These are phyloP conservation scores for Flaveria trinervia DNA, from an alignment of 129 eudicot genomes.

Conservation along the genomic window DNA sequence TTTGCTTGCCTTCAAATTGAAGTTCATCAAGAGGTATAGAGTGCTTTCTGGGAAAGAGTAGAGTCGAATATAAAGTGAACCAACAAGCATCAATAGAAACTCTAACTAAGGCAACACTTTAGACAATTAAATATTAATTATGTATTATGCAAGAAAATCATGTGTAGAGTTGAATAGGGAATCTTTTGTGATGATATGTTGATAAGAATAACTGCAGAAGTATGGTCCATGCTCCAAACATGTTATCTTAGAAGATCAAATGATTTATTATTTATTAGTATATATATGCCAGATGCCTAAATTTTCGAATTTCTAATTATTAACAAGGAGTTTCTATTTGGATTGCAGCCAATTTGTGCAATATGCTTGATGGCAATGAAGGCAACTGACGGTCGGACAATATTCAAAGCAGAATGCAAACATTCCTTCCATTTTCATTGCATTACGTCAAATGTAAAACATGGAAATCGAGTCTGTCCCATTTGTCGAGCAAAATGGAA, in stretches of 20 bases:
- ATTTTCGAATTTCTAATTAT: neutral
- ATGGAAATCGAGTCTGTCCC: conserved; percentile 82
- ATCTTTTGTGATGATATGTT: neutral
- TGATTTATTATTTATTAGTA: neutral
- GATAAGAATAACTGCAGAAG: neutral
- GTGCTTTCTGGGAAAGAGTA: neutral
- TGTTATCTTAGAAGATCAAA: neutral
- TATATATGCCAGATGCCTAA: neutral
- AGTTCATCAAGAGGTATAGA: neutral
- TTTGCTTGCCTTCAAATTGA: neutral
- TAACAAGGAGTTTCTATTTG: neutral
- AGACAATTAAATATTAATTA: neutral
- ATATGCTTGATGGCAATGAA: conserved; percentile 79
- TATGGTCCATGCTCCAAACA: neutral
- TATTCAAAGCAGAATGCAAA: conserved; percentile 92
- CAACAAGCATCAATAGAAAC: neutral
- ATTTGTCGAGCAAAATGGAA: conserved; percentile 94
- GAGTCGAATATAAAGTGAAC: neutral
- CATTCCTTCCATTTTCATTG: conserved; percentile 93
- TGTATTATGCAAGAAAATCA: neutral
- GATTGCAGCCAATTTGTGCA: conserved; percentile 70
- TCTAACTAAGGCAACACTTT: too few relatives aligned
- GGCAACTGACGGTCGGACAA: conserved; percentile 69
- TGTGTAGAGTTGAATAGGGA: neutral
- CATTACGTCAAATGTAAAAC: conserved; percentile 81